phyloP scores from a whole-genome alignment of 148 eudicot species.

The Limonium bicolor region DNA sequence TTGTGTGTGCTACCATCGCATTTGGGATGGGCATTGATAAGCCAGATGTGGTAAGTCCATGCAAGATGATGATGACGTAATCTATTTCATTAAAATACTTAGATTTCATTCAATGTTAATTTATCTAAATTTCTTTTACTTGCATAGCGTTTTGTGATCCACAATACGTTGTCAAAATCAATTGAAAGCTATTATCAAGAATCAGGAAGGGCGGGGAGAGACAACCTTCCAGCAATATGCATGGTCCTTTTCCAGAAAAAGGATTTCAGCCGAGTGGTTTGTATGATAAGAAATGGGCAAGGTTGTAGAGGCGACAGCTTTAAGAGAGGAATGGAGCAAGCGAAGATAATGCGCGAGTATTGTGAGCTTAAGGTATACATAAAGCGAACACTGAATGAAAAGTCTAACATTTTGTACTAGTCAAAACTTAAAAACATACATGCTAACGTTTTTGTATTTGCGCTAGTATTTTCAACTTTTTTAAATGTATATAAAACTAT shows the following conservation, averaged over 20 bases:
- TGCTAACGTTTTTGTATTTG: background rate
- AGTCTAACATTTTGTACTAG: too few species aligned
- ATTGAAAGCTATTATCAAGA: conserved; percentile 98
- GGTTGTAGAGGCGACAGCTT: conserved; percentile 46
- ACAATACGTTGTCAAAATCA: conserved; percentile 95
- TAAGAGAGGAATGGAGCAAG: conserved; percentile 77
- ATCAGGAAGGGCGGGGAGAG: conserved; percentile 98
- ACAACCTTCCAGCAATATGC: conserved; percentile 67
- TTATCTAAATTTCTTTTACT: background rate
- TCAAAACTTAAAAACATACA: background rate
- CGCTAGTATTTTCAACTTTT: too few species aligned
- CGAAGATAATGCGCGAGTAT: conserved; percentile 80
- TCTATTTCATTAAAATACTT: background rate
- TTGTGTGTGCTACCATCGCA: conserved; percentile 98
- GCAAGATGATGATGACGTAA: conserved; percentile 3
- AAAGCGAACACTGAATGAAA: conserved; percentile 4
- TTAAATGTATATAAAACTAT: too few species aligned
- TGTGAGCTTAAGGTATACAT: conserved; percentile 87
- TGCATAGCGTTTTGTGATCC: conserved; percentile 88
- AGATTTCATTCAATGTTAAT: background rate
- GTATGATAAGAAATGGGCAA: conserved; percentile 81
- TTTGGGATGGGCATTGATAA: conserved; percentile 99
- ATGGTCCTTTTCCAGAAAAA: conserved; percentile 69
- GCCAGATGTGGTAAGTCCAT: conserved; percentile 81
- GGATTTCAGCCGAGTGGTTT: conserved; percentile 92